Percentiles rank a stretch among this genome's conserved stretches.
Conservation (phyloP, 2,329 filamentous ascomycete genomes). For the Lachnellula hyalina region DNA sequence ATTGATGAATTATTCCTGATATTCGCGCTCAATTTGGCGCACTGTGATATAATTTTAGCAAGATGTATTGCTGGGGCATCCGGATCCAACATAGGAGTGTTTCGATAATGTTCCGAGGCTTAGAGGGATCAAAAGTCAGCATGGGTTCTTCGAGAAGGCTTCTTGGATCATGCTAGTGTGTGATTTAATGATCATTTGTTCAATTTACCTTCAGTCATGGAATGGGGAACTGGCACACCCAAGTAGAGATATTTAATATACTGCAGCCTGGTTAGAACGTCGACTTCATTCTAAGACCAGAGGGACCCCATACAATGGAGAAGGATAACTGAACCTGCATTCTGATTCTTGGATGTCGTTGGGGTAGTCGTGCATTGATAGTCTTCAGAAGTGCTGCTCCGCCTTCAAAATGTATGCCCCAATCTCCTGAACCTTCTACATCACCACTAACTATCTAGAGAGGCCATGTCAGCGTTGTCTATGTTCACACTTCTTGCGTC, state of each 20-base stretch:
- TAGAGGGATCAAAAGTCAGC: not conserved
- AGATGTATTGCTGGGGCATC: constrained; percentile 13
- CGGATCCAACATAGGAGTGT: not conserved
- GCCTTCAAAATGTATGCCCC: constrained; percentile 20
- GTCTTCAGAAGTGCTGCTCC: constrained; percentile 16
- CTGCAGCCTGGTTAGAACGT: constrained; percentile 6
- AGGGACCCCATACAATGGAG: constrained; percentile 8
- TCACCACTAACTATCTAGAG: constrained; percentile 16
- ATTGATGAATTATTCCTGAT: constrained; percentile 1
- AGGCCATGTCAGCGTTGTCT: not conserved
- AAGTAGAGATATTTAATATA: constrained; percentile 14
- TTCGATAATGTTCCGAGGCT: not conserved
- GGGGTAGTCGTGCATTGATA: constrained; percentile 4
- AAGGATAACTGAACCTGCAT: constrained; percentile 20
- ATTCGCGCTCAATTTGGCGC: constrained; percentile 14
- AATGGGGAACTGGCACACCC: constrained; percentile 7
- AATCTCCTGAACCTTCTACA: not conserved
- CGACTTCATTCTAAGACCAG: not conserved
- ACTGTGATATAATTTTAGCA: constrained; percentile 7
- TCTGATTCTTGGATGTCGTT: not conserved
- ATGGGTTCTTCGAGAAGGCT: not conserved
- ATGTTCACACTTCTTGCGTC: not conserved
- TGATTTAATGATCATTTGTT: not conserved
- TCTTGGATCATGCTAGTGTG: too few species aligned
- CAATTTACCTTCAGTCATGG: constrained; percentile 1